Percentiles rank a stretch among this genome's conserved stretches.
Evolutionary conservation across 1,284 basidiomycete genomes (phyloP).

Genomic region (Paramarasmius palmivorus): DNA sequence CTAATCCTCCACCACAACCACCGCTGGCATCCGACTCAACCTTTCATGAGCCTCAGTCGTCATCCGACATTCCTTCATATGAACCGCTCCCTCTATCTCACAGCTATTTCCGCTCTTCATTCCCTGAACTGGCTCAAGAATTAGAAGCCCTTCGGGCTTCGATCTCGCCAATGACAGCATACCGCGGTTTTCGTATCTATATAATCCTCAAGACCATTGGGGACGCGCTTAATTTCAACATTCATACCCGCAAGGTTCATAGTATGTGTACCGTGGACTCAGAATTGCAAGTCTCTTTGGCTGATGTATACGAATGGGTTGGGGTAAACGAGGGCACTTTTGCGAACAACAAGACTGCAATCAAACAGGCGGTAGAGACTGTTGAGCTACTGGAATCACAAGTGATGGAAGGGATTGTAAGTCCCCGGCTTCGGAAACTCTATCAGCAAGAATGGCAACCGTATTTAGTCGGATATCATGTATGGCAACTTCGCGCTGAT

Average conservation of each 20-base stretch:
- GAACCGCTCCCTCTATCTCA: too few relatives aligned
- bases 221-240: neutral
- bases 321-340: neutral
- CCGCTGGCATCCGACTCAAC: too few relatives aligned
- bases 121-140: neutral
- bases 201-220: neutral
- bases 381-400: too few relatives aligned
- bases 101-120: neutral
- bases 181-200: neutral
- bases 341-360: neutral
- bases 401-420: too few relatives aligned
- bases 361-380: too few relatives aligned
- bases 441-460: too few relatives aligned
- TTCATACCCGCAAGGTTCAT: neutral
- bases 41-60: too few relatives aligned
- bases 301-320: neutral
- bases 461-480: too few relatives aligned
- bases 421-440: too few relatives aligned
- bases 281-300: neutral
- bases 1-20: too few relatives aligned
- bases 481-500: too few relatives aligned
- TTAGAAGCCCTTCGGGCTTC: neutral
- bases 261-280: neutral
- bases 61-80: too few relatives aligned
- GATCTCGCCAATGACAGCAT: neutral